Evolutionary conservation across 1,139 yeast genomes (phyloP), one percentile per base, ranked within the genome.

Genomic region (Williopsis jadinii): DNA sequence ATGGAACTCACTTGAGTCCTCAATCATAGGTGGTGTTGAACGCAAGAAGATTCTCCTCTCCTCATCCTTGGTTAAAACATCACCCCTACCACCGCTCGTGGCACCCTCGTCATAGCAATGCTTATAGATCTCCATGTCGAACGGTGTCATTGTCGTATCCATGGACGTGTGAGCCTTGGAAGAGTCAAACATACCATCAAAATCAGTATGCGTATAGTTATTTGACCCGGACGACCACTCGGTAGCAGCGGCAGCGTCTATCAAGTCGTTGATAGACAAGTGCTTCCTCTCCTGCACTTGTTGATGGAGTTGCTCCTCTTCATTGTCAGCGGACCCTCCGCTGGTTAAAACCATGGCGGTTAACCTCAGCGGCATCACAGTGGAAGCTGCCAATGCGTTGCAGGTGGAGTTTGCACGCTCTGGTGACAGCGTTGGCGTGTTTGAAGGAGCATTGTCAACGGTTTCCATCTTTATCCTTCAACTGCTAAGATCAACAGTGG

Each of bases 101-200:
- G 5, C 3, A n/a, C 5, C 12, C 30, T 28, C 12, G 9, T 28
- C 12, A 28, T 28, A n/a, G 8, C 12, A 3, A 4, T 28, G 30
- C 12, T 28, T 11, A 28, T 28, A 11, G 8, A 28, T 32, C 30
- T 42, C 45, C 37, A 30, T 39, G 9, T 44, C 48, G 15, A 36
- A 37, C 4, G 48, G 48, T 9, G 34, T 37, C 31, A 44, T 36
- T 2, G 47, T 41, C n/a, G 40, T 33, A 11, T 28, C 36, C 8
- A n/a, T 11, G 12, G 11, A 10, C 31, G 14, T 12, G 8, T 34
- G 31, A 11, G 31, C 11, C 11, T 12, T 30, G 11, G 34, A 30
- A 8, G 30, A n/a, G 19, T 36, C 34, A 31, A 30, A 31, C 9
- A 34, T 36, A 24, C 30, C 12, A 11, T 36, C 38, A 24, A 30